Conservation (phyloP, 2,329 filamentous ascomycete species). For the Annulohypoxylon truncatum region DNA sequence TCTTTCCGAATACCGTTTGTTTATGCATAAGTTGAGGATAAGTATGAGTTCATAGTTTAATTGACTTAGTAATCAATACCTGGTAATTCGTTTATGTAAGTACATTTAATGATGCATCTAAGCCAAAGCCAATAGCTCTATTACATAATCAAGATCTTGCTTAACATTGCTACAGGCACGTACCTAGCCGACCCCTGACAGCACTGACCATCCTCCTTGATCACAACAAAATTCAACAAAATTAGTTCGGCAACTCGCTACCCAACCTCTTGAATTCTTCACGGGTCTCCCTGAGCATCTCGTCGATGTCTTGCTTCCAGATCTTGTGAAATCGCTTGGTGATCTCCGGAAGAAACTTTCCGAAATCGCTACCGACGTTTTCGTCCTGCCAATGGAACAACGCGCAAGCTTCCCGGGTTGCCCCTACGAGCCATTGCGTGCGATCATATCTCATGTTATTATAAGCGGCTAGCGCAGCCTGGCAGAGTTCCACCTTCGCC, state of each 20-base stretch:
- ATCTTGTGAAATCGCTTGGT: conserved; percentile 44
- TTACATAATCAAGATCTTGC: too few species aligned
- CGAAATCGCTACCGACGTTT: conserved; percentile 38
- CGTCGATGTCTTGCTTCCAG: conserved; percentile 48
- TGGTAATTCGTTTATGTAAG: too few species aligned
- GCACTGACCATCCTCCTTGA: neutral
- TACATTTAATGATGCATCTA: too few species aligned
- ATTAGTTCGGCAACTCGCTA: neutral
- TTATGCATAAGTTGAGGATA: too few species aligned
- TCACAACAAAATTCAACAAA: too few species aligned
- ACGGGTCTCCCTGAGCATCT: conserved; percentile 42
- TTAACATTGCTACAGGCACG: too few species aligned
- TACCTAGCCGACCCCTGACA: neutral
- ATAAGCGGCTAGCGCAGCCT: conserved; percentile 45
- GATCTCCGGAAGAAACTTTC: conserved; percentile 41
- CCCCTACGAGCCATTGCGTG: conserved; percentile 48
- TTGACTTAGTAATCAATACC: too few species aligned
- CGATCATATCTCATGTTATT: conserved; percentile 47
- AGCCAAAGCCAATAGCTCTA: too few species aligned
- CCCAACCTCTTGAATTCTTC: conserved; percentile 26
- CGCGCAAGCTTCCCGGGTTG: conserved; percentile 47
- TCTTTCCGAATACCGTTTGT: too few species aligned
- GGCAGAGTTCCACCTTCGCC: conserved; percentile 37
- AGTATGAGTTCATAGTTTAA: too few species aligned
- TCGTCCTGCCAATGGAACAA: conserved; percentile 48